These are phyloP conservation scores for Grosmannia serpens DNA, from an alignment of 2,329 filamentous ascomycete genomes.

Conservation along the genomic window DNA sequence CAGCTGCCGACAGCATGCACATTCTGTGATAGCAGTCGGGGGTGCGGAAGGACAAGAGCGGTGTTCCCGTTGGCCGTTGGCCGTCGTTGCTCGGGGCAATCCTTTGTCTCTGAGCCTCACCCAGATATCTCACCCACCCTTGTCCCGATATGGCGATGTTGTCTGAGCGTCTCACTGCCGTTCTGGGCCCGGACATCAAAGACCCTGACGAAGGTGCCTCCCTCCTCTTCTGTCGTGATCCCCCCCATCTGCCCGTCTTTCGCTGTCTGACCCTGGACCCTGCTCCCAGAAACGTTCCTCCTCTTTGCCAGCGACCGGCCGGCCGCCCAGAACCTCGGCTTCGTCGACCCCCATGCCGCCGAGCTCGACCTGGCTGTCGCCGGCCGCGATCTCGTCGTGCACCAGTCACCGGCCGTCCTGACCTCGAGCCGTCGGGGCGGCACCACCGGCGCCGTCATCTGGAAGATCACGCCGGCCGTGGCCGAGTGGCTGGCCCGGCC, in stretches of 20 bases:
- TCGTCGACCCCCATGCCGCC: constrained; percentile 61
- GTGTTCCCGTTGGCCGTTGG: no score
- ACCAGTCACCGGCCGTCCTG: constrained; percentile 75
- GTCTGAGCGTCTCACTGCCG: constrained; percentile 1
- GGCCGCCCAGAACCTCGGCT: constrained; percentile 63
- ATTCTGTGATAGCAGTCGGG: not conserved
- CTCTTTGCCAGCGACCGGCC: constrained; percentile 69
- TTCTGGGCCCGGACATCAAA: constrained; percentile 31
- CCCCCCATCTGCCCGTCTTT: not conserved
- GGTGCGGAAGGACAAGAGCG: not conserved
- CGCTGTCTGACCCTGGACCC: not conserved
- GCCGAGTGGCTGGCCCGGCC: constrained; percentile 64
- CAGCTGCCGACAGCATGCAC: not conserved
- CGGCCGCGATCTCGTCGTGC: constrained; percentile 60
- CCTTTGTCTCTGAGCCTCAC: not conserved
- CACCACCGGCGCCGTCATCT: constrained; percentile 58
- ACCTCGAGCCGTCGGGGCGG: constrained; percentile 59
- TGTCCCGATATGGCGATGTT: not conserved
- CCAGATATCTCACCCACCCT: not conserved
- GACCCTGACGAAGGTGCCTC: constrained; percentile 37
- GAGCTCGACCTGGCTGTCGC: constrained; percentile 53
- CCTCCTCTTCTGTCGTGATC: no score
- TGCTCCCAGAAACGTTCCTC: constrained; percentile 65
- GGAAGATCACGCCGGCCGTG: constrained; percentile 80
- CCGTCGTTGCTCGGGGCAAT: not conserved